Conservation (phyloP, 2,329 filamentous ascomycete species). For the Neofusicoccum kwambonambiense region DNA sequence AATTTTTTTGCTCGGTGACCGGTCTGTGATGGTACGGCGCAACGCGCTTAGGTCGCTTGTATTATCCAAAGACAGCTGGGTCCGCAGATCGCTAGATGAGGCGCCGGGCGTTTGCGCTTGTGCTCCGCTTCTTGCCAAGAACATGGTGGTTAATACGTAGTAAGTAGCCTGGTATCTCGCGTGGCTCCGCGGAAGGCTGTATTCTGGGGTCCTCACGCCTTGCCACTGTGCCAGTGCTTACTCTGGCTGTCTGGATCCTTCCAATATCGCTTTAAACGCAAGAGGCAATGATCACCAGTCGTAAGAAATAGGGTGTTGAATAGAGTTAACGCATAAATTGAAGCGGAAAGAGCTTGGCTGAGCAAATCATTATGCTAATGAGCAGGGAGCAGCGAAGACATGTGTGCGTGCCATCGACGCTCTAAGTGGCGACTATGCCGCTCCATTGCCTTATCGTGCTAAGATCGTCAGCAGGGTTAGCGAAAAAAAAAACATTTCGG, state of each 20-base stretch:
- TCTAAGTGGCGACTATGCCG: background rate
- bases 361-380: background rate
- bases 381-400: background rate
- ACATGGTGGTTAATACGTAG: background rate
- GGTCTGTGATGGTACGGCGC: background rate
- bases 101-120: constrained; percentile 1
- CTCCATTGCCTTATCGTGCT: background rate
- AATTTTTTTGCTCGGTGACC: background rate
- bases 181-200: background rate
- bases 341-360: background rate
- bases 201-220: background rate
- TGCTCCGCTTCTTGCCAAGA: background rate
- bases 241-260: background rate
- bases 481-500: background rate
- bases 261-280: background rate
- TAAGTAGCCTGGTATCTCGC: background rate
- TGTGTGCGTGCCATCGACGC: background rate
- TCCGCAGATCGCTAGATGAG: background rate
- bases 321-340: constrained; percentile 7
- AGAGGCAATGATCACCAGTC: background rate
- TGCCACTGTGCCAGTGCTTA: background rate
- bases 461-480: background rate
- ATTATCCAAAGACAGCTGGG: background rate
- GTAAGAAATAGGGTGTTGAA: background rate
- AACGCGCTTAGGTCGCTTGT: constrained; percentile 1